Conservation (phyloP, 192 early-diverging fungal genomes). For the Chytriomyces sp. region DNA sequence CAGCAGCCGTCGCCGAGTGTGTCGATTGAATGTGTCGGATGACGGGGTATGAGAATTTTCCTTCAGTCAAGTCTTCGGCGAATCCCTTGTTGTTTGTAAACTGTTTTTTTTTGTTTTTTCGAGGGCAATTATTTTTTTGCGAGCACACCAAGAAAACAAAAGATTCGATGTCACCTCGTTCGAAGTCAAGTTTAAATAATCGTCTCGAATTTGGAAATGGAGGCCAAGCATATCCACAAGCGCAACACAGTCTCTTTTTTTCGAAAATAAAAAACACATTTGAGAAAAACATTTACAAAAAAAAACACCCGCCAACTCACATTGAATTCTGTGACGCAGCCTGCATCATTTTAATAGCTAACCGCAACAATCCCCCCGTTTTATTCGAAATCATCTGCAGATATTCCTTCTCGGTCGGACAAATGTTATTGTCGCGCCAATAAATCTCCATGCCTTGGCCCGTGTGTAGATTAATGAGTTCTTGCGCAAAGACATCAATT, state of each 20-base stretch:
- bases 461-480: conserved; percentile 87
- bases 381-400: conserved; percentile 96
- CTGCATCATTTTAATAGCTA: conserved; percentile 96
- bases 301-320: background rate
- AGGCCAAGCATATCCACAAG: conserved; percentile 90
- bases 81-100: conserved; percentile 96
- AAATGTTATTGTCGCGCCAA: conserved; percentile 89
- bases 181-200: conserved; percentile 93
- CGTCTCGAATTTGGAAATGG: conserved; percentile 97
- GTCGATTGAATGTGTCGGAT: conserved; percentile 80
- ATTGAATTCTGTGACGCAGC: conserved; percentile 21
- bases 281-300: background rate
- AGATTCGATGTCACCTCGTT: conserved; percentile 64
- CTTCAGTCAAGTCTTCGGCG: conserved; percentile 98
- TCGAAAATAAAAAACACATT: background rate
- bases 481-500: conserved; percentile 88
- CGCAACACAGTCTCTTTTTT: conserved; percentile 77
- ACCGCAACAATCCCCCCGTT: conserved; percentile 93
- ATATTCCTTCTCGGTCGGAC: conserved; percentile 92
- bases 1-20: conserved; percentile 59
- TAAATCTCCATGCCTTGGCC: conserved; percentile 99
- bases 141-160: conserved; percentile 1
- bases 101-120: conserved; percentile 40
- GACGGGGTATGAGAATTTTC: conserved; percentile 97
- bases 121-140: conserved; percentile 12